Evolutionary conservation across 2,329 filamentous ascomycete genomes (phyloP), one percentile per base, ranked within the genome.

Genomic region (Cercospora sp.): DNA sequence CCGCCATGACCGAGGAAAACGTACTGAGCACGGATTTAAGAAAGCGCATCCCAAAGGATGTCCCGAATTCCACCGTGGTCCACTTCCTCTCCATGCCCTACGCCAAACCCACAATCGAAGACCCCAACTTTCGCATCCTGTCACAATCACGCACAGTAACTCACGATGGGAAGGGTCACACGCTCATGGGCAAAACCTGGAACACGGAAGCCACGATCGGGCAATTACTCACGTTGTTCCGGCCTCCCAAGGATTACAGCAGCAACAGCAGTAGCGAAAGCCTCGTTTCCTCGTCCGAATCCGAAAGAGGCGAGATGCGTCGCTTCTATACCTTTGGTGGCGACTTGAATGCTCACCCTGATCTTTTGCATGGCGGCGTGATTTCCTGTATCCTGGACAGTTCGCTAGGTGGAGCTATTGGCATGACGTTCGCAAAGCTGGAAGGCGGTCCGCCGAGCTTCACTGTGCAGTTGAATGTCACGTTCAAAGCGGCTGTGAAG

Each of bases 101-200:
- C 57, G 55, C 63, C 8, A 63, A 60, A 39, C 23, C 64, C 1
- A 69, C 62, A 8, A 60, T 73, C 9, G 20, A 66, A 48, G 72
- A 73, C 59, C 26, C 67, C 13, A 23, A 45, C 20, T 70, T 72
- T 48, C 58, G 48, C 26, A 70, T 70, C 23, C 55, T 73, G 10
- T 66, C 70, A 26, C 60, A 63, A n/a, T 69, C 67, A 12, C 67
- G 72, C 12, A 66, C 64, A 8, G 64, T 71, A 6, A 71, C 72
- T 9, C 63, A 73, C 20, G 55, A 64, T 10, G 72, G 72, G 4
- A 59, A 57, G 36, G 72, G 72, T 2, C 72, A 72, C 62, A 73
- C 70, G 0, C 62, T 73, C 3, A 73, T 71, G 69, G 72, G 67
- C 51, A 73, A 70, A 39, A 73, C 72, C 5, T 72, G 72, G 72